A percentile compares a stretch with the other conserved stretches of the same genome.
phyloP scores from a whole-genome alignment of 202 grass and related monocot genomes.

The Alloteropsis angusta region DNA sequence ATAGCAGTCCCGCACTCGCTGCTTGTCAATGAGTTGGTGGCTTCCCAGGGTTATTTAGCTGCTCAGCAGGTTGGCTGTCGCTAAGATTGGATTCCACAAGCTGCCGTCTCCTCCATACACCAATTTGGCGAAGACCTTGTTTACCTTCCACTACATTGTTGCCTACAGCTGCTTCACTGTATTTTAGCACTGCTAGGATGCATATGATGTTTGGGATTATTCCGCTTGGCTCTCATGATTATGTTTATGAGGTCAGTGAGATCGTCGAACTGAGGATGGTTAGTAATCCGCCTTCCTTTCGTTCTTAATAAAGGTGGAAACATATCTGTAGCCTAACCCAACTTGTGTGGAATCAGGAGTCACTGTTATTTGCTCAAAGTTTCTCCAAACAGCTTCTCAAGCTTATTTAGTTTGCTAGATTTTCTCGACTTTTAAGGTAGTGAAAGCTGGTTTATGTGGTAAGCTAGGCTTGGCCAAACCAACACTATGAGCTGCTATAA shows the following conservation, averaged over 20 bases:
- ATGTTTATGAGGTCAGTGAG: not conserved
- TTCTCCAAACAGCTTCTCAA: slow-evolving; percentile 7
- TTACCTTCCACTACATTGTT: not conserved
- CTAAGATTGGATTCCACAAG: not conserved
- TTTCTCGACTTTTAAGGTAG: not conserved
- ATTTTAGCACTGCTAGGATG: not conserved
- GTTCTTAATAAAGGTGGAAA: not conserved
- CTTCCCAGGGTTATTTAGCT: slow-evolving; percentile 1
- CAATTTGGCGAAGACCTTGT: not conserved
- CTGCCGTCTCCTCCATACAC: not conserved
- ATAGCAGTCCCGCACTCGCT: not conserved
- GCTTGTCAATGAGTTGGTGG: not conserved
- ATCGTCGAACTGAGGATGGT: not conserved
- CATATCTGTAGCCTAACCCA: not conserved
- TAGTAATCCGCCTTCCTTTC: not conserved
- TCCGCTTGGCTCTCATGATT: not conserved
- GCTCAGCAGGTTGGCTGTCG: not conserved
- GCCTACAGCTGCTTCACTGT: not conserved
- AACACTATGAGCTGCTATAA: not conserved
- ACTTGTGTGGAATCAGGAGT: not conserved
- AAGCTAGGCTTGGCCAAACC: not conserved
- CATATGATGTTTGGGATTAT: slow-evolving; percentile 26
- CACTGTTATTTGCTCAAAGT: not conserved
- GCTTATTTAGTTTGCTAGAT: not conserved
- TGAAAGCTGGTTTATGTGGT: slow-evolving; percentile 5